Evolutionary conservation across 1,139 yeast species (phyloP), one percentile per base, ranked within the genome.

Genomic region (Scheffersomyces stambukii): DNA sequence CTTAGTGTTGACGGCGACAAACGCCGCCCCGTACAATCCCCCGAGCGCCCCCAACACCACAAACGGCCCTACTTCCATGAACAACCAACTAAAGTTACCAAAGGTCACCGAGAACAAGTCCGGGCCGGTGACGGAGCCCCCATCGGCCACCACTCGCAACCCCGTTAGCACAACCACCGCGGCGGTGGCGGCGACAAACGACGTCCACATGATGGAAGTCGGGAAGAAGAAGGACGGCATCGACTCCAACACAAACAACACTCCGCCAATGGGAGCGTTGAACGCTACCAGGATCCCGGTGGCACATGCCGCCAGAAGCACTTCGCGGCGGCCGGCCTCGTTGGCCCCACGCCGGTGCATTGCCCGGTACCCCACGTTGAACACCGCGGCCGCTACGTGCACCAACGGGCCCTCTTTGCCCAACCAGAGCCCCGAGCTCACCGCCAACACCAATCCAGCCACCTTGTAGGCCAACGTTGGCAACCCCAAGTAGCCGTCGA

Each of bases 341-440:
- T 72, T 75, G 13, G 43, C 44, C 9, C 11, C 16, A 6, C 9
- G 11, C 10, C 20, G 20, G 10, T 6, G 6, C 2, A 53, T 23
- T 21, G 45, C 27, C 6, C 46, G 45, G 42, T 57, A 64, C 10
- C 58, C 28, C 7, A 60, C 40, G 34, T 64, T 64, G 25, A 63
- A 45, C 12, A 67, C 69, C 41, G 93, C 81, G 38, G 89, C 78
- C 0, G 94, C 77, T 6, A 88, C 77, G 54, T 88, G 96, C 17
- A 86, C 95, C 33, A 91, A 63, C 0, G 97, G 97, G 2, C 96
- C 97, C 47, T 89, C 97, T 48, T 82, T 83, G 8, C 97, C 96
- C 5, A 86, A 69, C 83, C 95, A 85, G 3, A 89, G 51, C 0
- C 96, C 96, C 1, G 93, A 76, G 13, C 94, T 78, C 9, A 85